Evolutionary conservation across 2,329 filamentous ascomycete species (phyloP).

Genomic region (Paecilomyces sp.): DNA sequence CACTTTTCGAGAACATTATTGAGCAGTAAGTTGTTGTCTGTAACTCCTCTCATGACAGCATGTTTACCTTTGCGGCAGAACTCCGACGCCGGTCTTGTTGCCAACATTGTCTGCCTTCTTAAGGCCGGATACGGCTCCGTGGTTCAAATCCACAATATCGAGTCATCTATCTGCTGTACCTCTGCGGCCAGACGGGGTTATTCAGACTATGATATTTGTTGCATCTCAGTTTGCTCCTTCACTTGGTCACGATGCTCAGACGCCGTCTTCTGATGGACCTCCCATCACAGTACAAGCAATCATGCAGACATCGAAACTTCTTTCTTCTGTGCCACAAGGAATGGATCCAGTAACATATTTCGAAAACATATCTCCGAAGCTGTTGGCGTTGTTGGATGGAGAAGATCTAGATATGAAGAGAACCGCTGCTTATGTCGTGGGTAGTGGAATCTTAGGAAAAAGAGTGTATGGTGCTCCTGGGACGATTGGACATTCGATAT

Average conservation of each 20-base stretch:
- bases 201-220: slow-evolving; percentile 36
- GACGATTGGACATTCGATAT: slow-evolving; percentile 34
- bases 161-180: slow-evolving; percentile 31
- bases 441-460: slow-evolving; percentile 37
- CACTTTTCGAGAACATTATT: slow-evolving; percentile 22
- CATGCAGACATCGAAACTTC: slow-evolving; percentile 35
- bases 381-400: slow-evolving; percentile 33
- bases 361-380: slow-evolving; percentile 29
- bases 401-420: slow-evolving; percentile 31
- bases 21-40: slow-evolving; percentile 21
- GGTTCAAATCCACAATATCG: slow-evolving; percentile 33
- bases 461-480: slow-evolving; percentile 31
- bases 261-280: slow-evolving; percentile 23
- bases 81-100: slow-evolving; percentile 27
- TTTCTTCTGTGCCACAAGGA: slow-evolving; percentile 34
- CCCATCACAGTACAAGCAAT: slow-evolving; percentile 37
- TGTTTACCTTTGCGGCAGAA: slow-evolving; percentile 20
- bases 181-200: slow-evolving; percentile 32
- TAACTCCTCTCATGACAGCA: neutral
- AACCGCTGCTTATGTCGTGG: slow-evolving; percentile 36
- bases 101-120: slow-evolving; percentile 31
- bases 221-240: slow-evolving; percentile 35
- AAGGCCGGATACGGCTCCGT: slow-evolving; percentile 25
- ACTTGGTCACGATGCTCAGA: slow-evolving; percentile 26
- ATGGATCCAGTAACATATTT: slow-evolving; percentile 31